A percentile compares a stretch with the other conserved stretches of the same genome.
Conservation (phyloP, 2,329 filamentous ascomycete genomes). For the Hymenoscyphus albidus region DNA sequence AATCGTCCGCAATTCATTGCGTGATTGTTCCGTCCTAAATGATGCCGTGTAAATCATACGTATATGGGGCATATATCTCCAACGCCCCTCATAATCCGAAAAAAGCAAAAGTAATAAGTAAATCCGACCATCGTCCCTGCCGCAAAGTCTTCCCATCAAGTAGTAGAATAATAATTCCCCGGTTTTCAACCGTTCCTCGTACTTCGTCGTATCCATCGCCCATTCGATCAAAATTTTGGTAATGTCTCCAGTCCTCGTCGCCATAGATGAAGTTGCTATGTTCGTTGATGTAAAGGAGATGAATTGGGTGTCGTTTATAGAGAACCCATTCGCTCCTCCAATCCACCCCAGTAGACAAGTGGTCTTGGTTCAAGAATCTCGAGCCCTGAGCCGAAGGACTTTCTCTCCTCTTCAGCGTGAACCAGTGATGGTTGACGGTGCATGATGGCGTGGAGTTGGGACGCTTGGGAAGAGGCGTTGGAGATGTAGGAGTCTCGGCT, state of each 20-base stretch:
- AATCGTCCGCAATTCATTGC: not conserved
- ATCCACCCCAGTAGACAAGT: constrained; percentile 59
- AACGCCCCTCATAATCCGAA: constrained; percentile 8
- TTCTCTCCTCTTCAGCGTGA: constrained; percentile 55
- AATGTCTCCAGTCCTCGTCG: not conserved
- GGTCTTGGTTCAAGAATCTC: constrained; percentile 58
- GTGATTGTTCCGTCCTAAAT: not conserved
- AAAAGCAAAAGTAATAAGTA: not conserved
- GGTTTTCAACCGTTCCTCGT: not conserved
- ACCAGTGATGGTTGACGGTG: constrained; percentile 54
- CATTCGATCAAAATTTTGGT: not conserved
- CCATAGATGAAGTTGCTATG: not conserved
- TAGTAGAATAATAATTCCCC: too few relatives aligned
- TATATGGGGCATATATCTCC: not conserved
- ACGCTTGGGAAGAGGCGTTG: constrained; percentile 34
- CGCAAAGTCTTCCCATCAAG: constrained; percentile 12
- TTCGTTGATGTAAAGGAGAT: too few relatives aligned
- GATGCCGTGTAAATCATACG: constrained; percentile 17
- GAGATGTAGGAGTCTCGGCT: constrained; percentile 41
- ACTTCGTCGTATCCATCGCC: not conserved
- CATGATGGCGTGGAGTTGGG: constrained; percentile 57
- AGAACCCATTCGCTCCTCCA: constrained; percentile 54
- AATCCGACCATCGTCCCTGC: constrained; percentile 17
- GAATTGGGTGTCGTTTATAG: constrained; percentile 15
- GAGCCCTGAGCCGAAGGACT: constrained; percentile 49